Evolutionary conservation across 495 filamentous ascomycete genomes (phyloP).

Genomic region (Penicillium angulare): DNA sequence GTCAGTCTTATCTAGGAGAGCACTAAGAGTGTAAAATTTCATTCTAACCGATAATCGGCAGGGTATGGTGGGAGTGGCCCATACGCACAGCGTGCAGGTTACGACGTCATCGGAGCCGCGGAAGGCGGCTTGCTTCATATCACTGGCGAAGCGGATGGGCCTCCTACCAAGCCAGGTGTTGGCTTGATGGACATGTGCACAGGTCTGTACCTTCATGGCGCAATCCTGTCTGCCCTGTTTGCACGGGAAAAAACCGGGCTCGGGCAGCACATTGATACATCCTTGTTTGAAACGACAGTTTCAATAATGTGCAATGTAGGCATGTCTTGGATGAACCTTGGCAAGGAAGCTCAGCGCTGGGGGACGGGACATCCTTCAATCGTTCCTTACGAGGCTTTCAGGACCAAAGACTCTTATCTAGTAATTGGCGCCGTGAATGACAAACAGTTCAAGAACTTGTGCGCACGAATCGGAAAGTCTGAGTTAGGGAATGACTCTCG

Average conservation of each 20-base stretch:
- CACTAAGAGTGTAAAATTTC: no score
- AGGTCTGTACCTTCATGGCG: conserved; percentile 79
- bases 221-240: conserved; percentile 79
- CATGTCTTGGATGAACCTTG: conserved; percentile 76
- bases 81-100: conserved; percentile 75
- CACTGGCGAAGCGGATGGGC: conserved; percentile 74
- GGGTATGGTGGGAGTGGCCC: conserved; percentile 84
- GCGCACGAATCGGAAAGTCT: conserved; percentile 60
- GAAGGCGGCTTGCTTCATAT: conserved; percentile 94
- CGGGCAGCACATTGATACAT: conserved; percentile 83
- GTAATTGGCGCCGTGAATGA: conserved; percentile 86
- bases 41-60: no score
- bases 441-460: conserved; percentile 73
- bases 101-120: conserved; percentile 93
- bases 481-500: conserved; percentile 64
- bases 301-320: conserved; percentile 84
- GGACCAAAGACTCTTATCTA: conserved; percentile 76
- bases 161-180: conserved; percentile 86
- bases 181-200: conserved; percentile 89
- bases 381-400: conserved; percentile 83
- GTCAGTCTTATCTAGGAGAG: no score
- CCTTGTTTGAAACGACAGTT: conserved; percentile 80
- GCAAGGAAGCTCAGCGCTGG: conserved; percentile 74
- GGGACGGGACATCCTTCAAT: conserved; percentile 90
- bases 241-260: conserved; percentile 57